Evolutionary conservation across 257 asterid genomes (phyloP), one percentile per base, ranked within the genome.

Genomic region (Jasminum sambac): DNA sequence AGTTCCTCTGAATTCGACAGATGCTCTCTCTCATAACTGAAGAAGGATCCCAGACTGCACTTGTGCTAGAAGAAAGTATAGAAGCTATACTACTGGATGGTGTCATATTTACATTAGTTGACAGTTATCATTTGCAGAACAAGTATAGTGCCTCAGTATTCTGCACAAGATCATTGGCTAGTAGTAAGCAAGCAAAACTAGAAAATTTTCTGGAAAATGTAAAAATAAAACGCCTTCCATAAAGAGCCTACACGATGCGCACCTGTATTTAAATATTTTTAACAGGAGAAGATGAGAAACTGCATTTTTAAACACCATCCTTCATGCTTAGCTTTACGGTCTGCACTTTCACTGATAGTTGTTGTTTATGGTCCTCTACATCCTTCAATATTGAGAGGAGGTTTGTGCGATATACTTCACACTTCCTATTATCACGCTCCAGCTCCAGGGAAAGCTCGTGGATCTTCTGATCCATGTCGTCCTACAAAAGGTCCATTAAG

Each of bases 361-460:
- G 88, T 61, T 86, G 97, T 73, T 90, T 95, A 74, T 95, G 96
- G 75, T 82, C 97, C 73, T 95, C 98, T 52, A 95, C 77, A 77
- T 95, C 97, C 90, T 87, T 89, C 85, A 95, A 73, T 74, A 91
- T 90, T 9, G 96, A 79, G 11, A 91, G 79, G 71, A 95, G 89
- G 77, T 88, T 95, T 24, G 85, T 78, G 25, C 89, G 91, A 70
- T 95, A 95, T 44, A 79, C 91, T 76, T 95, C 96, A 78, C 96
- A 88, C 72, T 85, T 91, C 63, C 78, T 82, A 77, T 87, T 91
- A 75, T 92, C 89, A 77, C 74, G 80, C 78, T 84, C 95, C 75
- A 95, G 76, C 75, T 89, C 95, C 60, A 50, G 55, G 38, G 80
- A 64, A 16, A 95, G 96, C 64, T 88, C 96, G 16, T 38, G 77